Base-by-base conservation (phyloP, 805 yeast species). In the Peterozyma toletana region DNA sequence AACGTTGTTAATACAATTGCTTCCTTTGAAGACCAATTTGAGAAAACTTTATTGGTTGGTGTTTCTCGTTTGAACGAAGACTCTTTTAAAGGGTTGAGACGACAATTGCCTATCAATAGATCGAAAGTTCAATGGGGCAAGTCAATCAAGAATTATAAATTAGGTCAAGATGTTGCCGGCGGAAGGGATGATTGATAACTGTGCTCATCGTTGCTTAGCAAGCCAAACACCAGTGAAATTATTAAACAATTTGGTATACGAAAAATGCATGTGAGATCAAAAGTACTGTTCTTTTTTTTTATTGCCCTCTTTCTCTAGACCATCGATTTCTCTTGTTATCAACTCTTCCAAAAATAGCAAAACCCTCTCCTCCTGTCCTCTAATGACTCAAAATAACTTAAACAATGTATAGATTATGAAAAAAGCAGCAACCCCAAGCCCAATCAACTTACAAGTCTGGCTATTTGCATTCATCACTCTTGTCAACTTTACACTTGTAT, bases 91-190 rank as follows among this genome's bases (percentile, higher is more conserved):
- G 74, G 75, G 48, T 73, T 91, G 53, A 78, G 99, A 66, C 82
- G 99, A 63, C 87, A 87, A 60, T 70, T 91, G 50, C 99, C 99
- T 7, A 82, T 91, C 16, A 91, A 96, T 16, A 76, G 96, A 58
- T 77, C 96, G 14, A 89, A 85, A 60, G 83, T 91, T 55, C 86
- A 87, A 60, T 91, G 99, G 99, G 96, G 96, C 30, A 86, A 78
- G 57, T 87, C 96, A 10, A 86, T 88, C 53, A 95, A 95, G 14
- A 86, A 82, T 58, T 90, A 90, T 65, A 78, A 87, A 56, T 68
- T 91, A 37, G 98, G 98, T 14, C 80, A 80, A 50, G 90, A 85
- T 57, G 89, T 82, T 31, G 82, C 71, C 10, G 68, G 71, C 42
- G 72, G 70, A 41, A 55, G 65, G 56, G 56, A 60, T 39, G 34